Evolutionary conservation across 1,139 yeast species (phyloP).

Genomic region (Scheffersomyces insectosa): DNA sequence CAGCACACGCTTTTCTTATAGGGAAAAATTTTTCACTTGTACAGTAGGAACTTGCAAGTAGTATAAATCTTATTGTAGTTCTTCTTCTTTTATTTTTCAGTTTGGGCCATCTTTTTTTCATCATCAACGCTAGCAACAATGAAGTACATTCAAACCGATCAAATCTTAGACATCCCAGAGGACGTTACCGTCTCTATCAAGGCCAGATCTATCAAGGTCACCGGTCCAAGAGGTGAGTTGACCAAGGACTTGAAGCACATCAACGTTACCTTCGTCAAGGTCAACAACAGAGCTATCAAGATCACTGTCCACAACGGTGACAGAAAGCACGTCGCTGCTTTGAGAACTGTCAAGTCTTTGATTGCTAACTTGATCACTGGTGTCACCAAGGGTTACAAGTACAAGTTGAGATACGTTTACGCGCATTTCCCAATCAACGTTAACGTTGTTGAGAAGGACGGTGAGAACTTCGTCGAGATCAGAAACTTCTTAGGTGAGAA

Average conservation of each 20-base stretch:
- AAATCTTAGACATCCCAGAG: constrained; percentile 88
- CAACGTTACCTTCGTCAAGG: constrained; percentile 87
- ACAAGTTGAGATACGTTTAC: constrained; percentile 99
- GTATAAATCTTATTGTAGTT: no score
- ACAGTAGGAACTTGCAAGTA: not conserved
- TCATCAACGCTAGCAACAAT: constrained; percentile 37
- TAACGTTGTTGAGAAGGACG: constrained; percentile 77
- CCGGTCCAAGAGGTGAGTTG: constrained; percentile 98
- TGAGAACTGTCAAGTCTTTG: constrained; percentile 97
- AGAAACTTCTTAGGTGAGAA: constrained; percentile 99
- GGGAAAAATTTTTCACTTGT: constrained; percentile 7
- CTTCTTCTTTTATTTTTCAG: not conserved
- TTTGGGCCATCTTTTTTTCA: constrained; percentile 8
- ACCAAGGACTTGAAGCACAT: constrained; percentile 92
- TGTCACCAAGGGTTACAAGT: constrained; percentile 98
- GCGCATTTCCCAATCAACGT: constrained; percentile 99
- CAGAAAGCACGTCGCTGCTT: constrained; percentile 99
- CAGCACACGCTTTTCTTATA: not conserved
- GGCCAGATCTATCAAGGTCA: constrained; percentile 86
- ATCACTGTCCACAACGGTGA: constrained; percentile 97
- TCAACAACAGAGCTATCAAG: constrained; percentile 71
- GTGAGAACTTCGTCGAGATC: constrained; percentile 82
- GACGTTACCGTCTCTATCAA: constrained; percentile 90
- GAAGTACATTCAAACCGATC: constrained; percentile 97
- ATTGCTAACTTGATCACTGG: constrained; percentile 94